A percentile compares a stretch with the other conserved stretches of the same genome.
phyloP scores from a whole-genome alignment of 352 stramenopile genomes.

The Plasmopara halstedii region DNA sequence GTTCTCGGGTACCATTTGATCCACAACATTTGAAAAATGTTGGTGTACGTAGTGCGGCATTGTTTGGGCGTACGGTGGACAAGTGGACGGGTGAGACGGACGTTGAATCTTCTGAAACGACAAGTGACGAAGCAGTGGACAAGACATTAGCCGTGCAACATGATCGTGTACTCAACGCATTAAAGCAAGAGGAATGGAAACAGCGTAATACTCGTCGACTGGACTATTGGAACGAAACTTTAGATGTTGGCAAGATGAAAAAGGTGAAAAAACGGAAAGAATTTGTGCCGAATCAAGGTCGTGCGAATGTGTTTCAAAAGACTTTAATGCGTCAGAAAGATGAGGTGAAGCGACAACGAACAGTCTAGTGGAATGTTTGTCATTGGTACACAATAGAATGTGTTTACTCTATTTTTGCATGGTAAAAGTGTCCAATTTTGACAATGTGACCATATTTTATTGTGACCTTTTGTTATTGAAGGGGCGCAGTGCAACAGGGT shows the following conservation, averaged over 20 bases:
- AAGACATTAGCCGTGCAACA: slow-evolving; percentile 42
- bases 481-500: background rate
- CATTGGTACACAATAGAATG: no score
- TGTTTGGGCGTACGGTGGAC: slow-evolving; percentile 61
- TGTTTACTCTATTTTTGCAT: no score
- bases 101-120: slow-evolving; percentile 36
- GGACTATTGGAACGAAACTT: slow-evolving; percentile 70
- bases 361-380: background rate
- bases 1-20: slow-evolving; percentile 38
- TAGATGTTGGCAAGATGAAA: slow-evolving; percentile 69
- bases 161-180: slow-evolving; percentile 53
- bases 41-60: slow-evolving; percentile 47
- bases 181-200: slow-evolving; percentile 74
- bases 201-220: slow-evolving; percentile 55
- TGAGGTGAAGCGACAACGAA: slow-evolving; percentile 24
- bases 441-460: no score
- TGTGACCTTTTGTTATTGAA: no score
- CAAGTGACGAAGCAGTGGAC: slow-evolving; percentile 25
- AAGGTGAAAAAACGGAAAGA: slow-evolving; percentile 82
- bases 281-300: slow-evolving; percentile 72
- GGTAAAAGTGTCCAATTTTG: no score
- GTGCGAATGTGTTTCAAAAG: slow-evolving; percentile 59
- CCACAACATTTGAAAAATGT: slow-evolving; percentile 45
- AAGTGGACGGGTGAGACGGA: slow-evolving; percentile 56
- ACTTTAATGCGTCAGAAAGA: slow-evolving; percentile 58